Evolutionary conservation across 805 yeast genomes (phyloP).

Genomic region (Spathaspora hagerdaliae): DNA sequence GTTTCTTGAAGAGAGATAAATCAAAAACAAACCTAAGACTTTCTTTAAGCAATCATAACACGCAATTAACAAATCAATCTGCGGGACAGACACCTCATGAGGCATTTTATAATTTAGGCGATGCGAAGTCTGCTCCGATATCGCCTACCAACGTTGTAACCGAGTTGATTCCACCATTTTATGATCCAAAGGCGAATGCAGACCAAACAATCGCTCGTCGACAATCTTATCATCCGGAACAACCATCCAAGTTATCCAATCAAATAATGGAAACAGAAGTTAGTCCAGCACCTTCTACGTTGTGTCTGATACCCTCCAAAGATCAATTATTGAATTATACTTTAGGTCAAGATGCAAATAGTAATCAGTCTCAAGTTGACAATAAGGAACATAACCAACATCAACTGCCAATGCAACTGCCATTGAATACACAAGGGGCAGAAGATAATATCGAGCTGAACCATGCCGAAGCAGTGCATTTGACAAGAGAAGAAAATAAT

Average conservation of each 20-base stretch:
- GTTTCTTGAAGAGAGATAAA: background rate
- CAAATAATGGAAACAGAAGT: background rate
- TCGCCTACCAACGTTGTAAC: background rate
- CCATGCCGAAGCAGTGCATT: background rate
- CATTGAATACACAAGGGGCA: background rate
- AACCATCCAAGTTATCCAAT: background rate
- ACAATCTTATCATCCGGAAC: background rate
- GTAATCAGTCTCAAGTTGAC: background rate
- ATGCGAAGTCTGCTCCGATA: background rate
- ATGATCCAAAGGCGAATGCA: background rate
- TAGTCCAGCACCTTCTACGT: background rate
- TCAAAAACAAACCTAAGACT: background rate
- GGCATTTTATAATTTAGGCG: background rate
- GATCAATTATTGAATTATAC: background rate
- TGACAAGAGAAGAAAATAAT: background rate
- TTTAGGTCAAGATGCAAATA: background rate
- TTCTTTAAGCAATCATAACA: background rate
- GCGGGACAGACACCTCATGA: background rate
- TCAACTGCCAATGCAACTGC: background rate
- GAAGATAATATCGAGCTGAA: background rate
- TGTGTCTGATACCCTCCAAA: background rate
- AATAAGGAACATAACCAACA: background rate
- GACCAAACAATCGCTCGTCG: background rate
- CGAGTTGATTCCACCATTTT: background rate
- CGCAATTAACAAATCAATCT: background rate